A percentile compares a stretch with the other conserved stretches of the same genome.
phyloP scores from a whole-genome alignment of 106 monocot species.

The Phalaenopsis equestris region DNA sequence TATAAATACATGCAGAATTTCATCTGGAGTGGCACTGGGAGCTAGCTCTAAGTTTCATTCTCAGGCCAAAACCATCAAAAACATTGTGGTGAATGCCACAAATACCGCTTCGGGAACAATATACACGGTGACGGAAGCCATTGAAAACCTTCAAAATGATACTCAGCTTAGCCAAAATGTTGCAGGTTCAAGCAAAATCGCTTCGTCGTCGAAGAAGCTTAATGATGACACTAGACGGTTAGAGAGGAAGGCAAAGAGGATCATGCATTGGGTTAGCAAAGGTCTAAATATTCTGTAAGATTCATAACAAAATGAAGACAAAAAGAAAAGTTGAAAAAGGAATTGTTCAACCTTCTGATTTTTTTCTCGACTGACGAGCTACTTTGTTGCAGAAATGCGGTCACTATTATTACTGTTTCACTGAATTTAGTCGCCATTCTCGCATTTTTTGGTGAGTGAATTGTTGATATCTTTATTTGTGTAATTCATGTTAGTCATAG shows the following conservation, averaged over 20 bases:
- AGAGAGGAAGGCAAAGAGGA: slow-evolving; percentile 45
- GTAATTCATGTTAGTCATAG: background rate
- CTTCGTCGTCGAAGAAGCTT: slow-evolving; percentile 38
- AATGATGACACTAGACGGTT: slow-evolving; percentile 44
- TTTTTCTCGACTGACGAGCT: background rate
- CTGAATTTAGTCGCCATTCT: slow-evolving; percentile 28
- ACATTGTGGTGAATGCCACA: slow-evolving; percentile 44
- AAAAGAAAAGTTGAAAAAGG: background rate
- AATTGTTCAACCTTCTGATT: background rate
- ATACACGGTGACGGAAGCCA: slow-evolving; percentile 50
- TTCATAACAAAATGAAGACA: background rate
- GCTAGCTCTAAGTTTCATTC: slow-evolving; percentile 56
- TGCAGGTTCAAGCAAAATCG: slow-evolving; percentile 21
- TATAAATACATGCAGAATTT: slow-evolving; percentile 35
- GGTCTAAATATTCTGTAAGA: slow-evolving; percentile 81
- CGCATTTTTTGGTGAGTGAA: slow-evolving; percentile 35
- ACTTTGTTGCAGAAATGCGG: slow-evolving; percentile 36
- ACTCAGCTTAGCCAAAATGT: slow-evolving; percentile 15
- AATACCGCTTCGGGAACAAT: slow-evolving; percentile 60
- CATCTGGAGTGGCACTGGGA: slow-evolving; percentile 53
- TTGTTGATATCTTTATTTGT: background rate
- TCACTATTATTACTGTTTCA: slow-evolving; percentile 29
- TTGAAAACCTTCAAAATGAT: slow-evolving; percentile 43
- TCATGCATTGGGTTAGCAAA: slow-evolving; percentile 32
- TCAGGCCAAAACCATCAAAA: slow-evolving; percentile 45